A percentile compares a stretch with the other conserved stretches of the same genome.
Evolutionary conservation across 768 basidiomycete species (phyloP).

Genomic region (Mycena epipterygia): DNA sequence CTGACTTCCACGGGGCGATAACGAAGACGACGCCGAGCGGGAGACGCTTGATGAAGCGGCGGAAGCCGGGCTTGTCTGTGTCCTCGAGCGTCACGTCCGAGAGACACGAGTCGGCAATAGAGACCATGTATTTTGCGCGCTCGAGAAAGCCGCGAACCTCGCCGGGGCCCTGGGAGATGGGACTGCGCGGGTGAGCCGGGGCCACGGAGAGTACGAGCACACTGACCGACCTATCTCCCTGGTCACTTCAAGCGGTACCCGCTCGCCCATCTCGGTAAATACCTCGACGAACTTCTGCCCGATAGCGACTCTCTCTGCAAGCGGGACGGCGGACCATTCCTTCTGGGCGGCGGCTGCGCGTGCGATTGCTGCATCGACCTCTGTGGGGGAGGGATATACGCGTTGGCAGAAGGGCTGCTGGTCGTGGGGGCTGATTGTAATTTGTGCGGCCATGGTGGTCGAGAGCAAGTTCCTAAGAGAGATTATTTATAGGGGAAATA

Average conservation of each 20-base stretch:
- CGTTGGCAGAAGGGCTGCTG: conserved; percentile 79
- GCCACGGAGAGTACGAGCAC: not conserved
- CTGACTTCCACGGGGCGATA: conserved; percentile 94
- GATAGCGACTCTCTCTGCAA: conserved; percentile 80
- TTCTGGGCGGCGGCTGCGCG: conserved; percentile 78
- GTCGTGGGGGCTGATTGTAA: conserved; percentile 85
- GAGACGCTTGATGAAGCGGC: conserved; percentile 83
- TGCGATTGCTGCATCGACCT: conserved; percentile 73
- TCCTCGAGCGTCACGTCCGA: conserved; percentile 81
- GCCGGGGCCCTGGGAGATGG: conserved; percentile 80
- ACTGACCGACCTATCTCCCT: conserved; percentile 92
- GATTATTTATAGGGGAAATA: no score
- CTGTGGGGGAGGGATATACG: conserved; percentile 68
- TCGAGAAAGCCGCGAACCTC: conserved; percentile 88
- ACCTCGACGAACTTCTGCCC: conserved; percentile 64
- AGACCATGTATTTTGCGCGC: conserved; percentile 87
- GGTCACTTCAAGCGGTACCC: conserved; percentile 83
- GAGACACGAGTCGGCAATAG: conserved; percentile 82
- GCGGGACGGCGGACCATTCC: conserved; percentile 78
- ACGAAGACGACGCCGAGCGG: conserved; percentile 92
- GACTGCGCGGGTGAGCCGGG: conserved; percentile 59
- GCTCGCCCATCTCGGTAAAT: conserved; percentile 65
- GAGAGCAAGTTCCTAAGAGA: no score
- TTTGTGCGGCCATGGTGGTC: conserved; percentile 4
- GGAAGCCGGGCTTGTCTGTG: conserved; percentile 87